Evolutionary conservation across 257 asterid genomes (phyloP).

Genomic region (Solanum boliviense): DNA sequence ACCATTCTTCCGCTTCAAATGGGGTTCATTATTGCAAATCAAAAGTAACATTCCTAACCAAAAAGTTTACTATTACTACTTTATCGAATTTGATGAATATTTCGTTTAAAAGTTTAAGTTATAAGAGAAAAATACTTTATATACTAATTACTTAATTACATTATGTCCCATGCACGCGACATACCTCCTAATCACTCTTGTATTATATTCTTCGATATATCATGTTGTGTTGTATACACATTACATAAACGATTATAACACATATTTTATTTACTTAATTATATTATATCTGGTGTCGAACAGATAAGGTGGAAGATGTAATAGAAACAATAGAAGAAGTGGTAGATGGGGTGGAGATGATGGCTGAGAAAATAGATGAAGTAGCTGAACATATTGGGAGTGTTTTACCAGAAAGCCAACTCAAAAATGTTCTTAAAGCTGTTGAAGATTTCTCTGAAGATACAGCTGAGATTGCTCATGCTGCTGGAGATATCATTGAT

Average conservation of each 20-base stretch:
- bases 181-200: too few relatives aligned
- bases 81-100: background rate
- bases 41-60: slow-evolving; percentile 33
- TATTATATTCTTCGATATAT: too few relatives aligned
- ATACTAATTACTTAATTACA: too few relatives aligned
- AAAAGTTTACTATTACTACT: background rate
- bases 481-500: slow-evolving; percentile 42
- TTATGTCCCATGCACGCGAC: too few relatives aligned
- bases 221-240: too few relatives aligned
- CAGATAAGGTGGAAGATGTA: slow-evolving; percentile 29
- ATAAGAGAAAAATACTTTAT: too few relatives aligned
- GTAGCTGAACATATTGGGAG: slow-evolving; percentile 33
- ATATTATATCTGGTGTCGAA: background rate
- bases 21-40: slow-evolving; percentile 52
- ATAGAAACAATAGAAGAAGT: slow-evolving; percentile 43
- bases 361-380: slow-evolving; percentile 47
- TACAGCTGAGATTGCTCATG: slow-evolving; percentile 40
- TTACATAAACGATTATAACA: background rate
- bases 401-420: slow-evolving; percentile 46
- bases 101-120: too few relatives aligned
- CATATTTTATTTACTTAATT: background rate
- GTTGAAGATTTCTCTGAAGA: slow-evolving; percentile 45
- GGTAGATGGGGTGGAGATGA: slow-evolving; percentile 49
- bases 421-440: slow-evolving; percentile 18
- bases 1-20: slow-evolving; percentile 53